phyloP scores from a whole-genome alignment of 164 flowering plant species.

The Pachysandra terminalis region DNA sequence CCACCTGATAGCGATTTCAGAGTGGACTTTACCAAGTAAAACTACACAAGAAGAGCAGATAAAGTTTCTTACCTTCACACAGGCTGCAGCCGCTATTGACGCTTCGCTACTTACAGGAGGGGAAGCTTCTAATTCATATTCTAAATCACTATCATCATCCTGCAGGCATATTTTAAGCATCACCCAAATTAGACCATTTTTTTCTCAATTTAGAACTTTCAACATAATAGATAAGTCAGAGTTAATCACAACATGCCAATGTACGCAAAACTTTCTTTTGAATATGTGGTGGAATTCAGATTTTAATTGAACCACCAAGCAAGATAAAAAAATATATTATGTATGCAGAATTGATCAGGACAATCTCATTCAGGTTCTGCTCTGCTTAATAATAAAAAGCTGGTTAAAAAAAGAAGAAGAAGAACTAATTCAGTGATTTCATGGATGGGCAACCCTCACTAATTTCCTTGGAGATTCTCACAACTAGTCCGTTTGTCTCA shows the following conservation, averaged over 20 bases:
- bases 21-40: not conserved
- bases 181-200: not conserved
- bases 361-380: no score
- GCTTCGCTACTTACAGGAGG: conserved; percentile 62
- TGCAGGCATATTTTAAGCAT: conserved; percentile 25
- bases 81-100: conserved; percentile 69
- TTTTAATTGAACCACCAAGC: no score
- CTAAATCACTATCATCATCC: conserved; percentile 98
- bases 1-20: not conserved
- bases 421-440: no score
- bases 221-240: not conserved
- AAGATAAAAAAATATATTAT: no score
- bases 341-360: no score
- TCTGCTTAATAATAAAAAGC: no score
- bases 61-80: conserved; percentile 58
- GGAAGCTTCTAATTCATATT: conserved; percentile 68
- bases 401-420: no score
- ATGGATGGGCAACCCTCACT: no score
- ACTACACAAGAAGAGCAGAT: not conserved
- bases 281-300: no score
- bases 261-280: not conserved
- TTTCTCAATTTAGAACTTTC: not conserved
- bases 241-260: no score
- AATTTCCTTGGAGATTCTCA: no score
- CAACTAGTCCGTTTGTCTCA: no score